Evolutionary conservation across 345 rosid species (phyloP), one percentile per base, ranked within the genome.

Genomic region (Dipteronia dyeriana): DNA sequence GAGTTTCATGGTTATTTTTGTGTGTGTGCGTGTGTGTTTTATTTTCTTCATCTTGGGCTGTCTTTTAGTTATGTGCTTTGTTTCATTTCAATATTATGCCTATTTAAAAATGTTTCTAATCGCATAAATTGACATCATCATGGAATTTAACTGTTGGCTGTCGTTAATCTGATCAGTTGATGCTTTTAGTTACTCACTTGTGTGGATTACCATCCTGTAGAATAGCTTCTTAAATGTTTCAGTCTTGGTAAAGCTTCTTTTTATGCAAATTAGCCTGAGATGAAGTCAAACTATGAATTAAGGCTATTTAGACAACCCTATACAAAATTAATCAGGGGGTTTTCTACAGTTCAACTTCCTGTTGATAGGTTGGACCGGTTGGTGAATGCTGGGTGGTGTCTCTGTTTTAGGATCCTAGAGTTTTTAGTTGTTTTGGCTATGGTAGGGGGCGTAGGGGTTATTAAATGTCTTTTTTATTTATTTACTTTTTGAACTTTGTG

Each of bases 141-240:
- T 62, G 34, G 19, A 12, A 11, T 72, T 23, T 74, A 61, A 22
- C 26, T 17, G 60, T 45, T 62, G 76, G 68, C 57, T 74, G 63
- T 62, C 22, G 26, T 73, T 60, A 22, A 29, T 59, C 54, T 59
- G 66, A 60, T 60, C 31, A 25, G 60, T 26, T 25, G 45, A 45
- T 19, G 43, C 38, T 22, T 63, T 73, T 62, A 19, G 8, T 23
- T 12, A 8, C 59, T 17, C 7, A 43, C 23, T 53, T 43, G 25
- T 73, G 19, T 61, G 41, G 31, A 22, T 23, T 43, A 17, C 17
- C 39, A 7, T 45, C 66, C 41, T 62, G 76, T 29, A 74, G 56
- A 64, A 47, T 64, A 49, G 29, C 12, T 74, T 47, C 70, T 49
- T 19, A 65, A 74, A 26, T 74, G 60, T 22, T n/a, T 62, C 29